These are phyloP conservation scores for Penicillium italicum DNA, from an alignment of 2,329 filamentous ascomycete genomes.

Conservation along the genomic window DNA sequence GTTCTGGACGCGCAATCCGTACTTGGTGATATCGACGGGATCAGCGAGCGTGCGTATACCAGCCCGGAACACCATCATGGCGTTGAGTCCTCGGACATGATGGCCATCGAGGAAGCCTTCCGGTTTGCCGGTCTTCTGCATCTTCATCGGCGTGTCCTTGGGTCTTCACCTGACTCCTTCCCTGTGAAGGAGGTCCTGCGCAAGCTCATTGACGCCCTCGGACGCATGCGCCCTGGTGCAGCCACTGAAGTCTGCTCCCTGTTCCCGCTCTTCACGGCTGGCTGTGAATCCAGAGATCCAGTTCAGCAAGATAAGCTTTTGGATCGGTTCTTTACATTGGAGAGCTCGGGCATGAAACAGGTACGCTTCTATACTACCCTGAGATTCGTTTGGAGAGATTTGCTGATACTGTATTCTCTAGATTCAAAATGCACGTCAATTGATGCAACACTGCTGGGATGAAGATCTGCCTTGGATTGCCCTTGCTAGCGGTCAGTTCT, in stretches of 20 bases:
- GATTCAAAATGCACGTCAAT: constrained; percentile 40
- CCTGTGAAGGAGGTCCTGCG: constrained; percentile 62
- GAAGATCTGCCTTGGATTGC: constrained; percentile 38
- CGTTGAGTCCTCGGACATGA: constrained; percentile 47
- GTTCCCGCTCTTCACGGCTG: constrained; percentile 80
- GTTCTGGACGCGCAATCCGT: constrained; percentile 57
- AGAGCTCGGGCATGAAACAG: constrained; percentile 73
- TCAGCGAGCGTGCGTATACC: constrained; percentile 42
- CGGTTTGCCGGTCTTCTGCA: constrained; percentile 76
- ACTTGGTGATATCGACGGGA: constrained; percentile 59
- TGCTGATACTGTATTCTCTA: constrained; percentile 12
- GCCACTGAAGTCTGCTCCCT: constrained; percentile 71
- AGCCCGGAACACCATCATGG: constrained; percentile 40
- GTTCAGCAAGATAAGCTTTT: constrained; percentile 59
- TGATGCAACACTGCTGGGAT: constrained; percentile 43
- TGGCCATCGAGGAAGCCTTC: constrained; percentile 71
- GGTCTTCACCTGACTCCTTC: constrained; percentile 54
- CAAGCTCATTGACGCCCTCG: constrained; percentile 61
- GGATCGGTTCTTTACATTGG: constrained; percentile 62
- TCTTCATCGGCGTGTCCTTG: constrained; percentile 68
- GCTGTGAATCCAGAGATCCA: constrained; percentile 63
- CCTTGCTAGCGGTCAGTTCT: constrained; percentile 39
- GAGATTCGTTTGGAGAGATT: neutral
- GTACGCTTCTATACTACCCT: constrained; percentile 41
- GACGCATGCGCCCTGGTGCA: constrained; percentile 61